A percentile compares a stretch with the other conserved stretches of the same genome.
Evolutionary conservation across 2,329 filamentous ascomycete genomes (phyloP).

Genomic region (Pseudocercospora fijiensis): DNA sequence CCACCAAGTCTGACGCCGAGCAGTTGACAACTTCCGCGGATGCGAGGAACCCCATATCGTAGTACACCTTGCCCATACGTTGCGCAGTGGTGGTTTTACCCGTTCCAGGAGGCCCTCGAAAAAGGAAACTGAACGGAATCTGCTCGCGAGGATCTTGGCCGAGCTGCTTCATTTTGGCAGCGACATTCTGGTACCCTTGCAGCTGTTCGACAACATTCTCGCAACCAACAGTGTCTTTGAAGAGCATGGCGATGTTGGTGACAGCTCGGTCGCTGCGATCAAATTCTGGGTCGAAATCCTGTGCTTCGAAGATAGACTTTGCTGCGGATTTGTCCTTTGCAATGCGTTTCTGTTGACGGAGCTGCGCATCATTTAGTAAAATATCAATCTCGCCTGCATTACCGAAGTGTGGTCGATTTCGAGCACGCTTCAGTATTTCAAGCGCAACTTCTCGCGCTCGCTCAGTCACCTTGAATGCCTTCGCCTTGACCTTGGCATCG

Average conservation of each 20-base stretch:
- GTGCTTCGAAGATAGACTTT: slow-evolving; percentile 42
- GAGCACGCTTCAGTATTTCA: slow-evolving; percentile 60
- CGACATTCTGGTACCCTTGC: slow-evolving; percentile 62
- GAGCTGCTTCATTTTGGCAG: slow-evolving; percentile 53
- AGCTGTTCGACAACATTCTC: slow-evolving; percentile 56
- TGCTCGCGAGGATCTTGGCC: background rate
- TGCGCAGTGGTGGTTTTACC: background rate
- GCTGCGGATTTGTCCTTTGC: slow-evolving; percentile 44
- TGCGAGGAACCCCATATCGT: background rate
- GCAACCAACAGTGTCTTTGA: slow-evolving; percentile 59
- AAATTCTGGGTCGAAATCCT: slow-evolving; percentile 62
- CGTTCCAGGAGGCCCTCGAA: background rate
- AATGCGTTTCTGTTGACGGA: background rate
- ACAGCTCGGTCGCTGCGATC: slow-evolving; percentile 51
- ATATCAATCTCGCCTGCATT: slow-evolving; percentile 75
- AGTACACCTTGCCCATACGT: background rate
- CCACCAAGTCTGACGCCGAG: background rate
- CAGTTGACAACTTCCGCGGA: background rate
- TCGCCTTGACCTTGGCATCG: background rate
- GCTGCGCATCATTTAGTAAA: slow-evolving; percentile 54
- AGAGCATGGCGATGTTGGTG: slow-evolving; percentile 55
- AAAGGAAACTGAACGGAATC: background rate
- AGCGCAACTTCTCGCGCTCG: slow-evolving; percentile 56
- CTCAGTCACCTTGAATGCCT: slow-evolving; percentile 50
- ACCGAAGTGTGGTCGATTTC: slow-evolving; percentile 66